A percentile compares a stretch with the other conserved stretches of the same genome.
Conservation (phyloP, 1,139 yeast species). For the Candida sp. region DNA sequence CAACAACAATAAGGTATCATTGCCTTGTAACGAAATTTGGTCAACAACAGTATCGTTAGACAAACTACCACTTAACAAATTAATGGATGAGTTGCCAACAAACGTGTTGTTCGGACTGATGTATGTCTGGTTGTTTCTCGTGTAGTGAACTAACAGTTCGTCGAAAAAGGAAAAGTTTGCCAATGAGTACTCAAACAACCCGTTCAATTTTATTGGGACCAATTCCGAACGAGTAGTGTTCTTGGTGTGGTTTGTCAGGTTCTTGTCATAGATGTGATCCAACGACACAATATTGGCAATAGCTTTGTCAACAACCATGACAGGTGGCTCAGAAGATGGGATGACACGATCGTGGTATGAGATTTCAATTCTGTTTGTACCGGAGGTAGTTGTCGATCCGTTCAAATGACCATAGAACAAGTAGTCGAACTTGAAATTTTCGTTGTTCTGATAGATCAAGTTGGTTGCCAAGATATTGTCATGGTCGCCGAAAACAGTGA, state of each 20-base stretch:
- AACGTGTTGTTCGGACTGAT: conserved; percentile 37
- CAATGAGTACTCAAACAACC: conserved; percentile 81
- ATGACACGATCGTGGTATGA: conserved; percentile 37
- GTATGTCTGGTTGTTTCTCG: conserved; percentile 29
- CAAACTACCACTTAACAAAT: conserved; percentile 59
- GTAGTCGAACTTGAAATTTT: conserved; percentile 78
- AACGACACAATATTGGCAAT: conserved; percentile 57
- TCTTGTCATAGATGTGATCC: conserved; percentile 41
- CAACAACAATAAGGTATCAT: conserved; percentile 31
- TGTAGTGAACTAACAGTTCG: conserved; percentile 28
- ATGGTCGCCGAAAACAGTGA: conserved; percentile 58
- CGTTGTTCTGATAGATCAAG: conserved; percentile 77
- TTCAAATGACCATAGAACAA: conserved; percentile 74
- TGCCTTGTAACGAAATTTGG: conserved; percentile 27
- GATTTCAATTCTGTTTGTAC: conserved; percentile 56
- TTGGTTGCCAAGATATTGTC: conserved; percentile 44
- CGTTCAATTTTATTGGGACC: conserved; percentile 53
- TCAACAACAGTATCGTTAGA: conserved; percentile 46
- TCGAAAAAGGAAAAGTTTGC: conserved; percentile 64
- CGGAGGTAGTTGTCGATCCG: conserved; percentile 41
- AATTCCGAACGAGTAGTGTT: conserved; percentile 22
- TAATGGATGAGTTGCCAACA: conserved; percentile 73
- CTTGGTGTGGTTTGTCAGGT: conserved; percentile 34
- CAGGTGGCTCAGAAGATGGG: conserved; percentile 26
- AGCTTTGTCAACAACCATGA: conserved; percentile 78